Evolutionary conservation across 2,329 filamentous ascomycete species (phyloP), one percentile per base, ranked within the genome.

Genomic region (Lecanicillium sp.): DNA sequence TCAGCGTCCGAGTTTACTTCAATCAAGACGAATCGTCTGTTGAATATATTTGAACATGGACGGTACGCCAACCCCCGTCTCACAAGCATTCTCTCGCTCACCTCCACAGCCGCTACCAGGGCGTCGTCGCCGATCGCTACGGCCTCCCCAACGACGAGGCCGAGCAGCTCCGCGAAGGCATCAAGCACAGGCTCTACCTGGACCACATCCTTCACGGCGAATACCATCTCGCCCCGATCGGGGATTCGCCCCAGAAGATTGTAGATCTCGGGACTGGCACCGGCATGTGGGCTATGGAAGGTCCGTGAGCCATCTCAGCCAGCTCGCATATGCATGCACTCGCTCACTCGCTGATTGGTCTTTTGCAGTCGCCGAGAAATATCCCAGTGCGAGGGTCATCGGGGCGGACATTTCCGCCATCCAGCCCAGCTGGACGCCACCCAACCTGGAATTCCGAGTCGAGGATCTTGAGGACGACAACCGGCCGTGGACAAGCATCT

Each of bases 251-350:
- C 2, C 72, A 75, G 40, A 74, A 70, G 53, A 73, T 77, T 49
- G 60, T 76, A 29, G 72, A 77, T 50, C 56, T 76, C 14, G 74
- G 73, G 21, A 75, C 72, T 4, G 74, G 73, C 5, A 71, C 70
- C 26, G 72, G 72, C 23, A 67, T 78, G 35, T 83, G 79, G 79
- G 77, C 78, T 2, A 71, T 79, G 45, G 72, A 74, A 54, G 62
- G 72, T 74, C 55, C 30, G 65, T 61, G 9, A 6, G 15, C 15
- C 19, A 36, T 32, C 21, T 47, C 44, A 38, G 11, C 4, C 17
- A 20, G 12, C 35, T 24, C 17, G n/a, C 20, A 17, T 10, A 35
- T 7, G 11, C 11, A 27, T 46, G 33, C 27, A 21, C 38, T 33
- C 12, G 35, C 41, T 43, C 38, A 54, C 53, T 53, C 41, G 54